Percentiles rank a stretch among this genome's conserved stretches.
Conservation (phyloP, 129 eudicot genomes). For the Ambrosia artemisiifolia region DNA sequence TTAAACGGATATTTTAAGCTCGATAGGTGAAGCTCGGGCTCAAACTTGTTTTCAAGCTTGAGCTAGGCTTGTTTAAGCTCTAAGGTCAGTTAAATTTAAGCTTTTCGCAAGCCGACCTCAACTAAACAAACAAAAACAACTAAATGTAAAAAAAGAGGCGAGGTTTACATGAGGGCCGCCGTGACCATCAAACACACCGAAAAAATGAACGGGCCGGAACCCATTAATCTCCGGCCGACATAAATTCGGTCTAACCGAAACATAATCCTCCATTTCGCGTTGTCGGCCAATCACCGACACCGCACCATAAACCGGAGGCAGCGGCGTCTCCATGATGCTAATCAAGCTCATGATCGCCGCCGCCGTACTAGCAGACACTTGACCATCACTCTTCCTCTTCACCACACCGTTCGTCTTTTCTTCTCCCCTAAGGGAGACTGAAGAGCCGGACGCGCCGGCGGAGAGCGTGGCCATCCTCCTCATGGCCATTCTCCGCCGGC, state of each 20-base stretch:
- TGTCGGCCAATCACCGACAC: slow-evolving; percentile 36
- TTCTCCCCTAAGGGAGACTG: not conserved
- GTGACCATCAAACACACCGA: slow-evolving; percentile 53
- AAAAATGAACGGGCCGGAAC: slow-evolving; percentile 38
- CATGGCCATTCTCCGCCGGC: slow-evolving; percentile 36
- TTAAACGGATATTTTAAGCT: too few relatives aligned
- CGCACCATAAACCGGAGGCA: slow-evolving; percentile 29
- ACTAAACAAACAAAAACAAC: not conserved
- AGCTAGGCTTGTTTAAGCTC: too few relatives aligned
- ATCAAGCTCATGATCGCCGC: slow-evolving; percentile 9
- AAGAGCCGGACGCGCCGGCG: not conserved
- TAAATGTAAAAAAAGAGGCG: not conserved
- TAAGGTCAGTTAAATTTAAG: too few relatives aligned
- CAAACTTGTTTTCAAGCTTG: too few relatives aligned
- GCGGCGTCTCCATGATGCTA: too few relatives aligned
- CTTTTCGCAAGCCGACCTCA: too few relatives aligned
- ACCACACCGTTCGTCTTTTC: not conserved
- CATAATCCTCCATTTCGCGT: slow-evolving; percentile 41
- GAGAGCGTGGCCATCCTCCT: slow-evolving; percentile 7
- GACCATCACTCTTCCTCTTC: not conserved
- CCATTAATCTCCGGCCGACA: slow-evolving; percentile 41
- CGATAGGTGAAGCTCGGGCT: too few relatives aligned
- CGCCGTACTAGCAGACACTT: not conserved
- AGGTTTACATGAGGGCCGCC: slow-evolving; percentile 47
- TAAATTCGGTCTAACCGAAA: slow-evolving; percentile 20